Evolutionary conservation across 2,329 filamentous ascomycete species (phyloP), one percentile per base, ranked within the genome.

Genomic region (Xylariaceae sp.): DNA sequence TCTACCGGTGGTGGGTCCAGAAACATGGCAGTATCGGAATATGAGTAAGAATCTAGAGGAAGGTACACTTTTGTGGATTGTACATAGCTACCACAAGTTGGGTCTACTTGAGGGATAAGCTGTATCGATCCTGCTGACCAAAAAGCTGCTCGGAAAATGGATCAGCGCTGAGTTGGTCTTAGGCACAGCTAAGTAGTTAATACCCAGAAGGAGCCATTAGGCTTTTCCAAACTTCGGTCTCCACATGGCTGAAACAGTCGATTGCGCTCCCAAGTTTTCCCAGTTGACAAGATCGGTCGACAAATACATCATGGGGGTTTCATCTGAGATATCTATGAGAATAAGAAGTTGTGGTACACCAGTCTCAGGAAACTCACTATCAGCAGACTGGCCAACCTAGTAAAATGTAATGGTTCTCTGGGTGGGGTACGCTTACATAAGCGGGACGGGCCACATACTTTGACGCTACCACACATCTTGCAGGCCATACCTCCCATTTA

Each of bases 11-110:
- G 48, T 55, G 17, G 58, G 44, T 70, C 67, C 11, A 56, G 47
- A 44, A 68, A 70, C 63, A 70, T 69, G 7, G 67, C 67, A 6
- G 66, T 68, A 40, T 69, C 67, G 2, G 63, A 66, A 44, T 69
- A 69, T 2, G 61, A 60, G 52, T 68, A 69, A 34, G 56, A 54
- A 40, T 59, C 62, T 12, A 67, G 67, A 4, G 67, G 67, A 1
- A 70, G 55, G 20, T 61, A 53, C 1, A 67, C 63, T 42, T 66
- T 67, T 8, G 57, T 55, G 2, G 57, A 55, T 27, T 63, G 54
- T 6, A 41, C 45, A 34, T 69, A 69, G 4, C 59, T 61, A 0
- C 63, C 62, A 57, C 49, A 40, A 65, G 59, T 6, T 59, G 43
- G 6, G 55, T 41, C 3, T 65, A 67, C 35, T 61, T 59, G 1